Evolutionary conservation across 192 early-diverging fungal species (phyloP).

Genomic region (Radiomyces spectabilis): DNA sequence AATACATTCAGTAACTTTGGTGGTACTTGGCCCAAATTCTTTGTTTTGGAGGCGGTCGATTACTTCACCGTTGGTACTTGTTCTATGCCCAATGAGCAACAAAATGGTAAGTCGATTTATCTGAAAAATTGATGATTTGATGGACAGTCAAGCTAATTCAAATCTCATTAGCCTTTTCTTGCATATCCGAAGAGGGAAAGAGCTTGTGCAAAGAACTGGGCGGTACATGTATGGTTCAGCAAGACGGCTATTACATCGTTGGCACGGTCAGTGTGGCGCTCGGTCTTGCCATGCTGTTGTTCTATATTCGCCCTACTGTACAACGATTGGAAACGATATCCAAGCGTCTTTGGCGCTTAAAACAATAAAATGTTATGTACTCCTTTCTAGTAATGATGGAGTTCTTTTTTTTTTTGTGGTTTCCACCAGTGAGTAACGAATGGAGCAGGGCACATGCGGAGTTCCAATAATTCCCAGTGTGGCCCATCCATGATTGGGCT

Average conservation of each 20-base stretch:
- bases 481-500: too few relatives aligned
- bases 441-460: too few relatives aligned
- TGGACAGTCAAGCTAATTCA: background rate
- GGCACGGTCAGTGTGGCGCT: slow-evolving; percentile 63
- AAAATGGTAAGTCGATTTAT: slow-evolving; percentile 16
- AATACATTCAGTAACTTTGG: slow-evolving; percentile 96
- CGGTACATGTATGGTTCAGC: slow-evolving; percentile 59
- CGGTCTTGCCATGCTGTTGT: slow-evolving; percentile 49
- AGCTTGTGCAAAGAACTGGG: slow-evolving; percentile 50
- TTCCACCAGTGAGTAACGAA: too few relatives aligned
- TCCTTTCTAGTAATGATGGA: background rate
- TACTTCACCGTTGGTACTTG: slow-evolving; percentile 80
- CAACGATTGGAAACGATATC: slow-evolving; percentile 43
- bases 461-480: too few relatives aligned
- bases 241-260: slow-evolving; percentile 88
- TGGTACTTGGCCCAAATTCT: slow-evolving; percentile 94
- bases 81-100: slow-evolving; percentile 28
- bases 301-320: slow-evolving; percentile 56
- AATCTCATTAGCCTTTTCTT: slow-evolving; percentile 36
- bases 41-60: slow-evolving; percentile 89
- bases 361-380: background rate
- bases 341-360: slow-evolving; percentile 19
- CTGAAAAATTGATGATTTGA: background rate
- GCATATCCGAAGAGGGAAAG: slow-evolving; percentile 57
- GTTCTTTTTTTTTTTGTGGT: background rate